Conservation (phyloP, 2,329 filamentous ascomycete species). For the Aspergillus piperis region DNA sequence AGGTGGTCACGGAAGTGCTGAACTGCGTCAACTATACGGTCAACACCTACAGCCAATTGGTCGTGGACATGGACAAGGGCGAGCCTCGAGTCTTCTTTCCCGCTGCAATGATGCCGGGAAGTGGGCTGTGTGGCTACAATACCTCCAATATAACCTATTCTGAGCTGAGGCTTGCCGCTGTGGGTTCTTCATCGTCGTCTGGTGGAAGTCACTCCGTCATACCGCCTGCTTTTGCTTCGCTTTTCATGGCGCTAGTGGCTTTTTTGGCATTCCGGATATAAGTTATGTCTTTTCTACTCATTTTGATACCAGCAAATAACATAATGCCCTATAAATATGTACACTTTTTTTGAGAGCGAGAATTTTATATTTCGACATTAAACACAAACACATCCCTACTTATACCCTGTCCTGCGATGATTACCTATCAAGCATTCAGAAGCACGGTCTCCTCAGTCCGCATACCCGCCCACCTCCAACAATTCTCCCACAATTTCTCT, state of each 20-base stretch:
- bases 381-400: too few relatives aligned
- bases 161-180: not conserved
- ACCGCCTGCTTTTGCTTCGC: too few relatives aligned
- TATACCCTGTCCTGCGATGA: too few relatives aligned
- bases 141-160: not conserved
- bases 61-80: slow-evolving; percentile 31
- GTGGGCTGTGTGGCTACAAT: slow-evolving; percentile 31
- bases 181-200: not conserved
- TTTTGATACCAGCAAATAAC: too few relatives aligned
- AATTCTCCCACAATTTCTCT: slow-evolving; percentile 20
- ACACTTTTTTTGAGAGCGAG: too few relatives aligned
- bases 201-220: not conserved
- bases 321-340: too few relatives aligned
- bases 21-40: slow-evolving; percentile 30
- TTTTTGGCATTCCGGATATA: not conserved
- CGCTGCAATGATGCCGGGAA: slow-evolving; percentile 27
- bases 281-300: too few relatives aligned
- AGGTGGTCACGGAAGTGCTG: slow-evolving; percentile 30
- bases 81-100: slow-evolving; percentile 36
- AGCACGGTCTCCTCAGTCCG: slow-evolving; percentile 13
- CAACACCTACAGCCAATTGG: slow-evolving; percentile 24
- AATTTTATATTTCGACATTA: too few relatives aligned
- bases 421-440: not conserved
- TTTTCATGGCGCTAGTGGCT: not conserved
- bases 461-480: slow-evolving; percentile 23